A percentile compares a stretch with the other conserved stretches of the same genome.
Evolutionary conservation across 2,329 filamentous ascomycete genomes (phyloP).

Genomic region (Raffaelea albimanens): DNA sequence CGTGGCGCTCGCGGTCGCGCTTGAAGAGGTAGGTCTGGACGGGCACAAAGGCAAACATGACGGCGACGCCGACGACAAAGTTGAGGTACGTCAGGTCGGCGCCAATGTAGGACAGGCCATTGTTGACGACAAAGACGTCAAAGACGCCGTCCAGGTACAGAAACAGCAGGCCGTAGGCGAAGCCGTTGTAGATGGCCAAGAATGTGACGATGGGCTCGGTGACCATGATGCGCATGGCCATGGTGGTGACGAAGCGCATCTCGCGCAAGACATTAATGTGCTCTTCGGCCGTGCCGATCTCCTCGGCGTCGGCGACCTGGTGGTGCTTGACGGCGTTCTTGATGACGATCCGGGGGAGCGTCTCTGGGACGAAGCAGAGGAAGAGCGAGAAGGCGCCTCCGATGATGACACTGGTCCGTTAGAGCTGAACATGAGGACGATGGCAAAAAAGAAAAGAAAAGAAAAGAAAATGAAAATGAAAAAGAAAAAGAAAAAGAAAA

Average conservation of each 20-base stretch:
- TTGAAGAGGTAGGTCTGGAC: slow-evolving; percentile 7
- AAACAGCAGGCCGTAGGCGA: slow-evolving; percentile 8
- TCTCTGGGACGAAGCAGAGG: slow-evolving; percentile 8
- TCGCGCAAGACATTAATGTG: slow-evolving; percentile 4
- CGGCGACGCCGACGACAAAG: slow-evolving; percentile 8
- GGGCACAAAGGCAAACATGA: slow-evolving; percentile 7
- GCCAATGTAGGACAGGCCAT: slow-evolving; percentile 7
- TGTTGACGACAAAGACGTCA: slow-evolving; percentile 8
- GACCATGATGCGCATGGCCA: slow-evolving; percentile 8
- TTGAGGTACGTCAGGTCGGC: slow-evolving; percentile 10
- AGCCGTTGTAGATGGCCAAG: slow-evolving; percentile 8
- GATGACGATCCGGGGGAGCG: slow-evolving; percentile 6
- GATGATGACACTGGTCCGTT: slow-evolving; percentile 4
- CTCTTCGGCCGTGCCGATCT: slow-evolving; percentile 5
- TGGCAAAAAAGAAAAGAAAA: not conserved
- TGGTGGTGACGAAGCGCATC: slow-evolving; percentile 8
- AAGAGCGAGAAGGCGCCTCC: slow-evolving; percentile 2
- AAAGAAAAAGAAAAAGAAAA: not conserved
- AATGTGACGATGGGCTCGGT: slow-evolving; percentile 7
- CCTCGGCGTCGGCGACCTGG: slow-evolving; percentile 3
- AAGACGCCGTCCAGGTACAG: slow-evolving; percentile 8
- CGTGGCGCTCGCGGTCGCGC: slow-evolving; percentile 4
- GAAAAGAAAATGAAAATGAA: not conserved
- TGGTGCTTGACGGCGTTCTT: not conserved
- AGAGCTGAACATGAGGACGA: too few species aligned